Percentiles rank a stretch among this genome's conserved stretches.
phyloP scores from a whole-genome alignment of 1,284 basidiomycete species.

The Meripilus lineatus region DNA sequence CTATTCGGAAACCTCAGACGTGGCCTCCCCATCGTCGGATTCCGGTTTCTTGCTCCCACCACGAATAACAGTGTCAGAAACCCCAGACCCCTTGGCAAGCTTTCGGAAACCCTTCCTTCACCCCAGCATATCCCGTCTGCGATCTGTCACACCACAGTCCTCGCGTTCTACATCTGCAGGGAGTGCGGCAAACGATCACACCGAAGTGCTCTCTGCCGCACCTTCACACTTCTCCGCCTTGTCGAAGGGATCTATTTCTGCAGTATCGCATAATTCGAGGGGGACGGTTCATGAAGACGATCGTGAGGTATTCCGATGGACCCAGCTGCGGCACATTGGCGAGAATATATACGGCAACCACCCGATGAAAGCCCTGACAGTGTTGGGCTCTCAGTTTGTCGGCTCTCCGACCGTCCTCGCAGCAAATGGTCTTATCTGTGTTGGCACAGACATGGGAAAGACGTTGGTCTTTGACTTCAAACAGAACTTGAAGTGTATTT shows the following conservation, averaged over 20 bases:
- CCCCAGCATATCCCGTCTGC: conserved; percentile 78
- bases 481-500: conserved; percentile 78
- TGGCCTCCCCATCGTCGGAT: conserved; percentile 32
- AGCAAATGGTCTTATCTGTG: conserved; percentile 85
- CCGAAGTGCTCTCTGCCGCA: conserved; percentile 41
- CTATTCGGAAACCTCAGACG: conserved; percentile 10
- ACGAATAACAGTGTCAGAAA: conserved; percentile 30
- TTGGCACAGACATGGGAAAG: conserved; percentile 81
- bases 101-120: conserved; percentile 56
- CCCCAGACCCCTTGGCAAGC: conserved; percentile 26
- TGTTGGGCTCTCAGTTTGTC: conserved; percentile 51
- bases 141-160: conserved; percentile 56
- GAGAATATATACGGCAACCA: conserved; percentile 50
- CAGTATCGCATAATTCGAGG: conserved; percentile 26
- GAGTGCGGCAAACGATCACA: conserved; percentile 38
- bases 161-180: conserved; percentile 47
- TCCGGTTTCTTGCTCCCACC: conserved; percentile 30
- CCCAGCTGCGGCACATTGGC: conserved; percentile 59
- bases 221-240: conserved; percentile 69
- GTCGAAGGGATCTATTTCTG: conserved; percentile 64
- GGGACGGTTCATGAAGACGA: conserved; percentile 26
- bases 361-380: conserved; percentile 54
- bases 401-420: conserved; percentile 80
- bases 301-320: conserved; percentile 75
- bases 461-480: conserved; percentile 88